These are phyloP conservation scores for Kodamaea hsintzibuensis DNA, from an alignment of 805 yeast genomes.

Conservation along the genomic window DNA sequence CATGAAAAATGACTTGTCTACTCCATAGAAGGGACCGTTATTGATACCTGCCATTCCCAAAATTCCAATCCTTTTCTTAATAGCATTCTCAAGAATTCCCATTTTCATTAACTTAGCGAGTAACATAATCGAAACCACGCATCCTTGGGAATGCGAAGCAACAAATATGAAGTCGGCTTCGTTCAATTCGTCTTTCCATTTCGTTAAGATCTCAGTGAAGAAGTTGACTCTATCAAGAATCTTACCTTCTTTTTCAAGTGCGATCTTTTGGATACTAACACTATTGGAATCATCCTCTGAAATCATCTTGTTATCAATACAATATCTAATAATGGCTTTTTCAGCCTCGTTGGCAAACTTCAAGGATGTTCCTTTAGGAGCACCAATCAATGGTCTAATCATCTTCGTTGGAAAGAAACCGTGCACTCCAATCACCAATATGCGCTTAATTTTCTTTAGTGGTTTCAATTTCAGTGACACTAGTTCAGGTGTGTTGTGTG, in stretches of 20 bases:
- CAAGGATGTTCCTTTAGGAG: conserved; percentile 94
- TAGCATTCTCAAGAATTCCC: conserved; percentile 46
- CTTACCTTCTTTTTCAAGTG: conserved; percentile 91
- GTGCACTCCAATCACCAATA: conserved; percentile 88
- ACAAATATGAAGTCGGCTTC: conserved; percentile 84
- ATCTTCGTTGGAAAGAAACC: conserved; percentile 92
- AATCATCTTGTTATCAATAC: conserved; percentile 47
- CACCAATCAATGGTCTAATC: conserved; percentile 84
- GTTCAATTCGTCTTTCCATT: conserved; percentile 60
- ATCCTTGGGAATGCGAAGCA: conserved; percentile 95
- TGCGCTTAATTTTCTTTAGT: conserved; percentile 48
- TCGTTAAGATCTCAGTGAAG: conserved; percentile 68
- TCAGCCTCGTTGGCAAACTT: conserved; percentile 93
- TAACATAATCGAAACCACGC: conserved; percentile 83
- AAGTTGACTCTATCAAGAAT: conserved; percentile 82
- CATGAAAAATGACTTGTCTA: conserved; percentile 79
- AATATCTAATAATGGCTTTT: conserved; percentile 60
- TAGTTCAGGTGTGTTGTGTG: conserved; percentile 18
- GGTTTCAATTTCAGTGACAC: conserved; percentile 30
- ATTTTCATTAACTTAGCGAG: conserved; percentile 68
- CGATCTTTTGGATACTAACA: conserved; percentile 77
- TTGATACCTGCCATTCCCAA: conserved; percentile 96
- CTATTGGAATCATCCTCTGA: conserved; percentile 31
- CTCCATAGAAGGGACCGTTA: conserved; percentile 91
- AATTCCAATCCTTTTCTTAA: conserved; percentile 57